Percentiles rank a stretch among this genome's conserved stretches.
These are phyloP conservation scores for Colletotrichum falcatum DNA, from an alignment of 2,329 filamentous ascomycete species.

Conservation along the genomic window DNA sequence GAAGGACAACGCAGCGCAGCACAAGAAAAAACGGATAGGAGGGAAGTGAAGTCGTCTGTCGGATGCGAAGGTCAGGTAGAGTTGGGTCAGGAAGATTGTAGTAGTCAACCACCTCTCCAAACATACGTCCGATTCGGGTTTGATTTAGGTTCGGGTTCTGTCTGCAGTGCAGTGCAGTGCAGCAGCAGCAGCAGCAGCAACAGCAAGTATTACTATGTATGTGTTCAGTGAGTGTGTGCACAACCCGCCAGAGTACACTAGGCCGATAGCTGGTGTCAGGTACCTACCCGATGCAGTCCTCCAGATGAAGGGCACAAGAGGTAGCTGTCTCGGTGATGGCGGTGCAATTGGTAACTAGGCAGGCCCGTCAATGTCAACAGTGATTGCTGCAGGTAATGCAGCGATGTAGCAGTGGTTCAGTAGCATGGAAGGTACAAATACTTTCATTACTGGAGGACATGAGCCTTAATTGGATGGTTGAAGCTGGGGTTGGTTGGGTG, in stretches of 20 bases:
- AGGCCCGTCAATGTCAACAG: background rate
- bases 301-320: background rate
- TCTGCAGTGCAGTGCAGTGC: too few species aligned
- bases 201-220: background rate
- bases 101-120: slow-evolving; percentile 16
- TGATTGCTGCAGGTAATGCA: background rate
- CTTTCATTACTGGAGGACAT: background rate
- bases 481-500: slow-evolving; percentile 1
- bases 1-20: slow-evolving; percentile 24
- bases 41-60: slow-evolving; percentile 16
- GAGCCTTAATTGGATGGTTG: background rate
- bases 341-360: background rate
- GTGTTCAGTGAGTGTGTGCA: background rate
- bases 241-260: background rate
- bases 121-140: slow-evolving; percentile 3
- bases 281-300: background rate
- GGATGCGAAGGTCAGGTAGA: slow-evolving; percentile 12
- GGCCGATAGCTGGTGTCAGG: background rate
- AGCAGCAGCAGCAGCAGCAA: too few species aligned
- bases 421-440: background rate
- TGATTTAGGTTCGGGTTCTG: slow-evolving; percentile 8
- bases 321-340: background rate
- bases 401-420: background rate
- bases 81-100: background rate
- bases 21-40: slow-evolving; percentile 32